Evolutionary conservation across 164 flowering plant species (phyloP).

Genomic region (Sedum album): DNA sequence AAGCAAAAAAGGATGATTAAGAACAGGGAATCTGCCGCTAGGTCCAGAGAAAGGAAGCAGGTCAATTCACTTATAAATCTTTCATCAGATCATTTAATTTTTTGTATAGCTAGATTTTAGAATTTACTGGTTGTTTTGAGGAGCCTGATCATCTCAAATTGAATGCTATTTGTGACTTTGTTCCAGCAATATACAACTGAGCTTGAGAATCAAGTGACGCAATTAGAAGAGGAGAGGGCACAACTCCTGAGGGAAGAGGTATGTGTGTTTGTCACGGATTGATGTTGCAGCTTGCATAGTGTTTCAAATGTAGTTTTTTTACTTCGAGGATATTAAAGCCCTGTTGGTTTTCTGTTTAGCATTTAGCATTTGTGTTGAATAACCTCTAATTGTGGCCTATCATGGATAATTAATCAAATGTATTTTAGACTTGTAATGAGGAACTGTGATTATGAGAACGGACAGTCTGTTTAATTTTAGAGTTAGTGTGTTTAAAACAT

Average conservation of each 20-base stretch:
- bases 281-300: not conserved
- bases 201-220: conserved; percentile 36
- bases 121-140: not conserved
- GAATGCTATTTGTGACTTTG: conserved; percentile 9
- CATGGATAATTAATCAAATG: not conserved
- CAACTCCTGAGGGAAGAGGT: conserved; percentile 35
- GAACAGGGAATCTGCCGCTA: conserved; percentile 27
- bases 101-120: not conserved
- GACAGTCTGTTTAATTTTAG: no score
- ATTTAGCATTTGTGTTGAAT: not conserved
- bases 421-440: not conserved
- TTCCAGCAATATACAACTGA: conserved; percentile 36
- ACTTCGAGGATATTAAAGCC: no score
- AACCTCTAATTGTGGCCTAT: not conserved
- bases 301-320: not conserved
- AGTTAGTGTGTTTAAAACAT: not conserved
- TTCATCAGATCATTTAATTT: not conserved
- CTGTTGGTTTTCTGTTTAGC: not conserved
- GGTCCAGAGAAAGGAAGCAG: conserved; percentile 27
- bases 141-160: not conserved
- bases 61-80: not conserved
- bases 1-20: conserved; percentile 26
- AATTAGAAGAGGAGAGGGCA: conserved; percentile 38
- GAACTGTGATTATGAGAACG: not conserved
- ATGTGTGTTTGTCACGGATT: not conserved